Base-by-base conservation (phyloP, 306 rosid genomes). In the Medicago arabica region DNA sequence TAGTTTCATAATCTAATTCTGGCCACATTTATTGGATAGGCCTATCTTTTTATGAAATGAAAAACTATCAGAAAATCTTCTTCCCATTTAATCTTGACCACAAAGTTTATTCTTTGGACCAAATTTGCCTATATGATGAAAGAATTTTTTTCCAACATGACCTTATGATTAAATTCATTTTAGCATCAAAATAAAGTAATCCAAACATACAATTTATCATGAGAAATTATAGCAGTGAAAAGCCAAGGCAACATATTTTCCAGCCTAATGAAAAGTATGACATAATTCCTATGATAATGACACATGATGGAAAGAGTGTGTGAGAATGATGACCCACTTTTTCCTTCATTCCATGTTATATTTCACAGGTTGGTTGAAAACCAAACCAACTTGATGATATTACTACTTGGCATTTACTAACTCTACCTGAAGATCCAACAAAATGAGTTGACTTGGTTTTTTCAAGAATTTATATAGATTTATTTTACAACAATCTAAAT, bases 1-100 rank as follows among this genome's bases (percentile, higher is more conserved):
- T 23, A 21, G 71, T 25, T 16, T 69, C 53, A 16, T 50, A 25
- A 61, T 58, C n/a, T 44, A 75, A 57, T 79, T 15, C 65, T 69
- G 28, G 40, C 84, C 86, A 72, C 82, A 75, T 58, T 47, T 44
- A 53, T 75, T 58, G 72, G 80, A 67, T 76, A 76, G 47, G 69
- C 72, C 82, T 84, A 86, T 86, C 90, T 38, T 61, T 59, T 38
- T 54, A 47, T 13, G n/a, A 62, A 41, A 39, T 18, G 18, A 49
- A 7, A 38, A 44, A 18, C 58, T 25, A 50, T 12, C 43, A 41
- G 62, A 70, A 25, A 51, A 53, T 40, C 4, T 60, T 49, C 51
- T 28, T 50, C 54, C 7, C 13, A 6, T 14, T 72, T 67, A 76
- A 53, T 80, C n/a, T 25, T 39, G 47, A 58, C 80, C 87, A 72